Conservation (phyloP, 1,284 basidiomycete genomes). For the Cutaneotrichosporon spelunceum region DNA sequence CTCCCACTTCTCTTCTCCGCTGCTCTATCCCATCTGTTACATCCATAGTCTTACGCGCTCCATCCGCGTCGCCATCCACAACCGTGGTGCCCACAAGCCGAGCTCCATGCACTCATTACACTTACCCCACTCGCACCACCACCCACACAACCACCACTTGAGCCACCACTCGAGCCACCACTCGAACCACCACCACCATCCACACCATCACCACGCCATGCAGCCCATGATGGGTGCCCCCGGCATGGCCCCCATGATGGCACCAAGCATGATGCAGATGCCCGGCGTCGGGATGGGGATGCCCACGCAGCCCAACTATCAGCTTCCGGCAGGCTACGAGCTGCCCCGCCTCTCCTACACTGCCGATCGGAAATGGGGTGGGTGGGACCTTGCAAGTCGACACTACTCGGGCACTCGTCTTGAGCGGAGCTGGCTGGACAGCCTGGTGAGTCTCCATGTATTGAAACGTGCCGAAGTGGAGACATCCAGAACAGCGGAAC, state of each 20-base stretch:
- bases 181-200: background rate
- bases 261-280: slow-evolving; percentile 19
- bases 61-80: too few species aligned
- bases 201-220: background rate
- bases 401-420: background rate
- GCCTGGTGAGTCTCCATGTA: background rate
- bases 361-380: slow-evolving; percentile 34
- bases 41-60: background rate
- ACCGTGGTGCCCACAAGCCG: background rate
- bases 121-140: background rate
- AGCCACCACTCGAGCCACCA: background rate
- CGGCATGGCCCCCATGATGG: slow-evolving; percentile 11
- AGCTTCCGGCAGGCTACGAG: slow-evolving; percentile 41
- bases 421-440: background rate
- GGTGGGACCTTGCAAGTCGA: slow-evolving; percentile 40
- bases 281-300: slow-evolving; percentile 10
- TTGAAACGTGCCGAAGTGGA: background rate
- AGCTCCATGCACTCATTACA: background rate
- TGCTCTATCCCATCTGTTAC: background rate
- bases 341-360: slow-evolving; percentile 33
- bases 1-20: background rate
- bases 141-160: background rate
- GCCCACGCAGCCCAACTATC: slow-evolving; percentile 8
- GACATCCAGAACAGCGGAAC: background rate
- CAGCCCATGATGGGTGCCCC: background rate